A percentile compares a stretch with the other conserved stretches of the same genome.
phyloP scores from a whole-genome alignment of 2,329 filamentous ascomycete species.

The Pseudogymnoascus sp. region DNA sequence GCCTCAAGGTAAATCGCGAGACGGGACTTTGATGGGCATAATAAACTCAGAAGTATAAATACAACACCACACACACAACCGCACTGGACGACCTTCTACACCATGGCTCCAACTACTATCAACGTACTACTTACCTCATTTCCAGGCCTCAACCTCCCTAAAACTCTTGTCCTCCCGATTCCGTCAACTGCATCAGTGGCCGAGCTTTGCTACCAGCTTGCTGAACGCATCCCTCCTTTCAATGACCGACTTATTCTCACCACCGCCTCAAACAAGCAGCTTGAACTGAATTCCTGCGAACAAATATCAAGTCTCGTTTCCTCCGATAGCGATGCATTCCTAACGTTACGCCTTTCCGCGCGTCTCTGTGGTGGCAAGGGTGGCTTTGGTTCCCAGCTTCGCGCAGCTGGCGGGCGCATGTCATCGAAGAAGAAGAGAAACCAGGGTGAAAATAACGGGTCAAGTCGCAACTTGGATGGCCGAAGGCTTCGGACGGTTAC shows the following conservation, averaged over 20 bases:
- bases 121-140: slow-evolving; percentile 85
- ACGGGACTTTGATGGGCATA: background rate
- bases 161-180: slow-evolving; percentile 75
- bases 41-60: background rate
- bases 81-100: background rate
- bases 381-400: slow-evolving; percentile 93
- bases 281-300: slow-evolving; percentile 47
- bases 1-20: slow-evolving; percentile 6
- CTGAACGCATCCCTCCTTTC: slow-evolving; percentile 53
- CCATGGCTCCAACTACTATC: slow-evolving; percentile 53
- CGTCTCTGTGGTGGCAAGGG: slow-evolving; percentile 90
- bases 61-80: background rate
- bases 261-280: slow-evolving; percentile 69
- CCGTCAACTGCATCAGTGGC: slow-evolving; percentile 57
- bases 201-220: slow-evolving; percentile 58
- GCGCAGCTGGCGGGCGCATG: slow-evolving; percentile 96
- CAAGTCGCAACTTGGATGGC: slow-evolving; percentile 88
- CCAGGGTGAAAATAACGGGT: slow-evolving; percentile 77
- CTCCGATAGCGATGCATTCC: slow-evolving; percentile 54
- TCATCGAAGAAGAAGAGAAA: slow-evolving; percentile 82
- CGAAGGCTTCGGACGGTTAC: slow-evolving; percentile 84
- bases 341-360: slow-evolving; percentile 74
- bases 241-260: slow-evolving; percentile 67
- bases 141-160: slow-evolving; percentile 71
- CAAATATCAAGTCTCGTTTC: slow-evolving; percentile 59